Conservation (phyloP, 495 filamentous ascomycete species). For the Ascodesmis nigricans region DNA sequence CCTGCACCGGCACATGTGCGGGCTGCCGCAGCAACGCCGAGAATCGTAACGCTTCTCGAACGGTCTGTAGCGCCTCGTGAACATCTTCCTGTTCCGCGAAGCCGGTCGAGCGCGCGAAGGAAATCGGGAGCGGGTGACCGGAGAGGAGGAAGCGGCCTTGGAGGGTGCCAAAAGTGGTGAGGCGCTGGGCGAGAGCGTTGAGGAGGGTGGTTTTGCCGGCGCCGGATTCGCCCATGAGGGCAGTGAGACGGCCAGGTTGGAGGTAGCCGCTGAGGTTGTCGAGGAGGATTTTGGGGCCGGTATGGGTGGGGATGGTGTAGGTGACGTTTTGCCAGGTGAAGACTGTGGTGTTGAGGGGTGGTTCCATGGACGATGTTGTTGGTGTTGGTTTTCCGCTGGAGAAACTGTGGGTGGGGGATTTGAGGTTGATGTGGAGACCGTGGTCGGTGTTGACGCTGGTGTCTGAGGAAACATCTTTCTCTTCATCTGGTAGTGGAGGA, state of each 20-base stretch:
- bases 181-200: slow-evolving; percentile 33
- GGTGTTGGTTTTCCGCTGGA: too few species aligned
- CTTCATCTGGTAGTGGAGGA: slow-evolving; percentile 27
- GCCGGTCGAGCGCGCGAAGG: slow-evolving; percentile 28
- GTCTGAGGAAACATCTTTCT: slow-evolving; percentile 23
- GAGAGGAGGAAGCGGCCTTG: slow-evolving; percentile 33
- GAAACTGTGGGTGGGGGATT: too few species aligned
- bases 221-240: slow-evolving; percentile 31
- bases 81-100: slow-evolving; percentile 42
- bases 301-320: slow-evolving; percentile 46
- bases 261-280: slow-evolving; percentile 47
- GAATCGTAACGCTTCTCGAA: slow-evolving; percentile 40
- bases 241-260: slow-evolving; percentile 47
- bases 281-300: slow-evolving; percentile 35
- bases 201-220: slow-evolving; percentile 33
- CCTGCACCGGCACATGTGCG: slow-evolving; percentile 27
- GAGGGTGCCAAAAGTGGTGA: slow-evolving; percentile 32
- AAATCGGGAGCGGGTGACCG: slow-evolving; percentile 23
- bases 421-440: slow-evolving; percentile 4
- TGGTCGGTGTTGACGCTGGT: slow-evolving; percentile 2
- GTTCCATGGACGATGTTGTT: slow-evolving; percentile 15
- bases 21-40: slow-evolving; percentile 36
- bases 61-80: slow-evolving; percentile 35
- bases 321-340: slow-evolving; percentile 64
- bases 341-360: slow-evolving; percentile 36